phyloP scores from a whole-genome alignment of 1,284 basidiomycete genomes.

The Coriolopsis trogii region DNA sequence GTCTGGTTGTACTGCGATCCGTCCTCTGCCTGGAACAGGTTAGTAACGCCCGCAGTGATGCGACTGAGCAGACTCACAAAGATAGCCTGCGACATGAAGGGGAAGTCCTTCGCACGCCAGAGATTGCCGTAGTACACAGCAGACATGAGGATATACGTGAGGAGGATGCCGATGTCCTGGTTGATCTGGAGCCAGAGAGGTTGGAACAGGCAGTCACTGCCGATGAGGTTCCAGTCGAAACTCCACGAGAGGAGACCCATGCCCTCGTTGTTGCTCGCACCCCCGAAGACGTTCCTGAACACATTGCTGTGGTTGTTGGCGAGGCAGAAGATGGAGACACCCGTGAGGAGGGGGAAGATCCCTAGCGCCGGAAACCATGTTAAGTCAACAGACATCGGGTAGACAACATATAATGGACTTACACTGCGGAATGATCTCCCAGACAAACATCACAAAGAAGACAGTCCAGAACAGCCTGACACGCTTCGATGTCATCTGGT shows the following conservation, averaged over 20 bases:
- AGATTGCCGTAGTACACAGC: constrained; percentile 37
- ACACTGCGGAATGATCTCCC: constrained; percentile 53
- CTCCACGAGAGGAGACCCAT: constrained; percentile 52
- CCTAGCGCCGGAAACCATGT: constrained; percentile 14
- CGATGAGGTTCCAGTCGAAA: constrained; percentile 55
- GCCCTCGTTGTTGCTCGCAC: constrained; percentile 62
- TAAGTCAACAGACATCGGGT: neutral
- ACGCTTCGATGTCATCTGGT: constrained; percentile 37
- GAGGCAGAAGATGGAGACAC: constrained; percentile 60
- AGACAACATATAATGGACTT: constrained; percentile 33
- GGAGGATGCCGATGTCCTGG: constrained; percentile 35
- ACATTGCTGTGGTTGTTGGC: constrained; percentile 49
- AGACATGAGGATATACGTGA: constrained; percentile 37
- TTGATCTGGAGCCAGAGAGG: constrained; percentile 38
- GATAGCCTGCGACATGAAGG: constrained; percentile 38
- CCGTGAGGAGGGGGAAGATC: constrained; percentile 45
- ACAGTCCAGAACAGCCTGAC: constrained; percentile 37
- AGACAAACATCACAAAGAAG: constrained; percentile 32
- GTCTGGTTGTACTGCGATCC: constrained; percentile 38
- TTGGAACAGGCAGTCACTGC: constrained; percentile 32
- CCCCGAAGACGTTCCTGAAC: constrained; percentile 62
- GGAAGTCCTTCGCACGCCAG: constrained; percentile 37
- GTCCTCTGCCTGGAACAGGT: constrained; percentile 23
- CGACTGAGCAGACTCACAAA: constrained; percentile 24
- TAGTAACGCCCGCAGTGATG: neutral